Base-by-base conservation (phyloP, 2,329 filamentous ascomycete genomes). In the Byssothecium circinans region DNA sequence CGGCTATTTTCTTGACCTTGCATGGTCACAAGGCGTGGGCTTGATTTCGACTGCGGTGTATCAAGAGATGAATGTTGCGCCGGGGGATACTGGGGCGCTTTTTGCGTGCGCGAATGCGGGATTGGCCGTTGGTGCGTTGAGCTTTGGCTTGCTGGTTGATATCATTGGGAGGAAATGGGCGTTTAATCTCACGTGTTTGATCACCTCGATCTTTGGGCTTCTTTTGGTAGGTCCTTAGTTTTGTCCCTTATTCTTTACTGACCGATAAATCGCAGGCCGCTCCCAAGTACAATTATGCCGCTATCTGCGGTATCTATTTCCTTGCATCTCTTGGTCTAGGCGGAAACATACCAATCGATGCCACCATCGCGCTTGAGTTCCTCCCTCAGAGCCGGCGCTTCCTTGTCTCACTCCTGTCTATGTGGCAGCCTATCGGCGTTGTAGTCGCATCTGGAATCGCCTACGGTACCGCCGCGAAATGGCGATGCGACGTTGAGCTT, bases 241-340 rank as follows among this genome's bases (percentile, higher is more conserved):
- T 34, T 4, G 34, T 19, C 12, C 17, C 5, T 8, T 32, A 32
- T 32, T 4, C 10, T n/a, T 8, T 7, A 34, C 37, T 57, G 27
- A 61, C 15, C 37, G 2, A 5, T 14, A 2, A 8, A 5, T 6
- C 25, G 4, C 19, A 64, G 62, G 62, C 61, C 15, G 61, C 62
- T 11, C 62, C 62, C 1, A 64, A 65, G 19, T 64, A 57, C 49
- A 65, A 65, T 48, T 65, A 65, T 27, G 43, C 40, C 42, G 62
- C 62, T 7, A 54, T 65, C 30, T 65, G 62, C 25, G 62, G 59
- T 19, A 64, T 64, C 25, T 66, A 10, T 62, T 60, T 37, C 81
- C 82, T 8, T 71, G 69, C 44, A 56, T 75, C 23, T 1, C 52
- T 64, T 2, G 61, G 61, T 32, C 47, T 62, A 1, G 61, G 61